Evolutionary conservation across 2,329 filamentous ascomycete genomes (phyloP).

Genomic region (Exophiala aquamarina): DNA sequence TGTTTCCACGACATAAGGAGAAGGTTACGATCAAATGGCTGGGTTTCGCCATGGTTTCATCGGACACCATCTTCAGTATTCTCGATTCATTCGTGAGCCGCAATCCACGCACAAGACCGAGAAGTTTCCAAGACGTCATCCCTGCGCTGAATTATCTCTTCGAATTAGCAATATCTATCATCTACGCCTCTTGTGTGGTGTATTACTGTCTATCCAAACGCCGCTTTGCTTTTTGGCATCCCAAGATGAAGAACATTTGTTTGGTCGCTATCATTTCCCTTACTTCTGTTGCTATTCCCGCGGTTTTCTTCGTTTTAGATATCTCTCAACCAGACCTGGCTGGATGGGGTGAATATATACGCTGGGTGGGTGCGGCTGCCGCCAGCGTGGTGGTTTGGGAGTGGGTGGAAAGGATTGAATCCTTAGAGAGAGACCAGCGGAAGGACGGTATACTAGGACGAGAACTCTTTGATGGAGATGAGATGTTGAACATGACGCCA

Average conservation of each 20-base stretch:
- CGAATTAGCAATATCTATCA: conserved; percentile 77
- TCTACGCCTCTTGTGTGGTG: conserved; percentile 91
- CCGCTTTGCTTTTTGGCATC: conserved; percentile 85
- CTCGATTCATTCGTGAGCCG: conserved; percentile 79
- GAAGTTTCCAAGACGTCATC: conserved; percentile 82
- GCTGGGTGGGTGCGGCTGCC: conserved; percentile 93
- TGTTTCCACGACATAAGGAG: conserved; percentile 94
- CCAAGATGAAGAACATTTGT: conserved; percentile 84
- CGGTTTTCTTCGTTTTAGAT: conserved; percentile 91
- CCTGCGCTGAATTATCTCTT: conserved; percentile 90
- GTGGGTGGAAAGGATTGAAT: conserved; percentile 94
- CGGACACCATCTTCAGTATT: conserved; percentile 87
- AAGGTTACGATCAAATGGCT: conserved; percentile 99
- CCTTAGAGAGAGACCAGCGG: conserved; percentile 86
- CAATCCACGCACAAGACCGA: conserved; percentile 60
- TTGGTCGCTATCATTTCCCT: conserved; percentile 77
- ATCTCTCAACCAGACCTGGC: conserved; percentile 82
- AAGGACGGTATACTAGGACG: conserved; percentile 89
- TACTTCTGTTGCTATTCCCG: conserved; percentile 78
- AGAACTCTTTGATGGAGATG: conserved; percentile 91
- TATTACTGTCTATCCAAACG: conserved; percentile 93
- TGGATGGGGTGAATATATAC: conserved; percentile 91
- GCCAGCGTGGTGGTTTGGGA: conserved; percentile 98
- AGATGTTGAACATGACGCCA: conserved; percentile 74
- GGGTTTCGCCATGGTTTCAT: conserved; percentile 85